A percentile compares a stretch with the other conserved stretches of the same genome.
Evolutionary conservation across 1,284 basidiomycete genomes (phyloP).

Genomic region (Xanthoconium separans): DNA sequence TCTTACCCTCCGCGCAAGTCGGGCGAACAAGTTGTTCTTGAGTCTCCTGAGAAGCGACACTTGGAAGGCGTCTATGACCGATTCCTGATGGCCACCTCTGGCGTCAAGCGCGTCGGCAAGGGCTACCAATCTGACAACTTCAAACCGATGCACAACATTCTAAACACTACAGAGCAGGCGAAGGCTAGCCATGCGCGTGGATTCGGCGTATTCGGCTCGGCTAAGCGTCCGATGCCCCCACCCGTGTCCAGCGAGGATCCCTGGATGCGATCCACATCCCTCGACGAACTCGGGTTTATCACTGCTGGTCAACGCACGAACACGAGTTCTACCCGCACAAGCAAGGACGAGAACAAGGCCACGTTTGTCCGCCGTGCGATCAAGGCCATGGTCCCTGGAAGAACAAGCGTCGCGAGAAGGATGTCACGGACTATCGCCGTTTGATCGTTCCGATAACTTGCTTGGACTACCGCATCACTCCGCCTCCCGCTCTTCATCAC

Average conservation of each 20-base stretch:
- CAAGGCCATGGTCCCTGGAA: constrained; percentile 62
- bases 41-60: constrained; percentile 55
- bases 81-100: constrained; percentile 74
- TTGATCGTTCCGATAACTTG: constrained; percentile 8
- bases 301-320: constrained; percentile 29
- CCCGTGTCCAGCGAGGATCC: constrained; percentile 65
- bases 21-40: constrained; percentile 38
- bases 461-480: neutral
- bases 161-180: constrained; percentile 18
- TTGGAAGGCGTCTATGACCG: constrained; percentile 73
- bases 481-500: too few relatives aligned
- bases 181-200: constrained; percentile 37
- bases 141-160: constrained; percentile 34
- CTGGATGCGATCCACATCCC: constrained; percentile 39
- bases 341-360: constrained; percentile 48
- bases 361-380: constrained; percentile 63
- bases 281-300: constrained; percentile 57
- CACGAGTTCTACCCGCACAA: constrained; percentile 23
- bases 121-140: constrained; percentile 70
- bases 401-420: constrained; percentile 42
- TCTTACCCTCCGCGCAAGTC: constrained; percentile 54
- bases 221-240: constrained; percentile 58
- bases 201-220: constrained; percentile 51
- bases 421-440: constrained; percentile 38
- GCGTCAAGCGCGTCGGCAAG: constrained; percentile 69